Conservation (phyloP, 1,284 basidiomycete species). For the Polyporus tsugae region DNA sequence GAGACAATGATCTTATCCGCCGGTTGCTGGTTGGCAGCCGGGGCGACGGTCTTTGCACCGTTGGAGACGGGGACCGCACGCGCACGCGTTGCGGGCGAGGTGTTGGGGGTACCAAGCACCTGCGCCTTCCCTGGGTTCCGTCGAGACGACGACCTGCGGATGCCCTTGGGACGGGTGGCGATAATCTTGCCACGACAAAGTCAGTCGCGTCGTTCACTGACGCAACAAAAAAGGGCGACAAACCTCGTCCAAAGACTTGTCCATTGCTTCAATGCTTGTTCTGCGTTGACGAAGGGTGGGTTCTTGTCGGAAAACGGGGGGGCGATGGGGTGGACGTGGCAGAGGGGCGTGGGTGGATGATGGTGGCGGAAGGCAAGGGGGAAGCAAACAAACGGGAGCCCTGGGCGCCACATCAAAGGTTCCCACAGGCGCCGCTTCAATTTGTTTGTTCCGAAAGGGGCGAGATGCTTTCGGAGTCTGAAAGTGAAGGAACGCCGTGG, state of each 20-base stretch:
- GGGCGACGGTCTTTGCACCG: slow-evolving; percentile 47
- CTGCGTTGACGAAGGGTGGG: slow-evolving; percentile 3
- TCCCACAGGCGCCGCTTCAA: slow-evolving; percentile 26
- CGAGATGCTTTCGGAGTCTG: slow-evolving; percentile 31
- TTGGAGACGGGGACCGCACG: slow-evolving; percentile 49
- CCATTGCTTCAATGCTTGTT: slow-evolving; percentile 54
- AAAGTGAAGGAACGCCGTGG: slow-evolving; percentile 20
- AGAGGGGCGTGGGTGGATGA: slow-evolving; percentile 32
- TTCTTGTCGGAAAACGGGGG: slow-evolving; percentile 22
- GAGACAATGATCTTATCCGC: slow-evolving; percentile 96
- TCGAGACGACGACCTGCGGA: slow-evolving; percentile 58
- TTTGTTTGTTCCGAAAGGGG: slow-evolving; percentile 9
- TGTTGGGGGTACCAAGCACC: slow-evolving; percentile 61
- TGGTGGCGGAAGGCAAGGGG: slow-evolving; percentile 39
- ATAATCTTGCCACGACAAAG: slow-evolving; percentile 69
- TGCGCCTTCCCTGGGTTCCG: slow-evolving; percentile 51
- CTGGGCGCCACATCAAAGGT: slow-evolving; percentile 16
- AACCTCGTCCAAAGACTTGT: slow-evolving; percentile 92
- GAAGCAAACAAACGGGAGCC: slow-evolving; percentile 32
- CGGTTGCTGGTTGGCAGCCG: slow-evolving; percentile 49
- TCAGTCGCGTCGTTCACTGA: slow-evolving; percentile 31
- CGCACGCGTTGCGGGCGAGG: slow-evolving; percentile 60
- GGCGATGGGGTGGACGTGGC: slow-evolving; percentile 31
- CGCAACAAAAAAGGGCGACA: slow-evolving; percentile 39
- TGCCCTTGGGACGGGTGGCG: slow-evolving; percentile 61